phyloP scores from a whole-genome alignment of 2,329 filamentous ascomycete species.

The Exophiala mesophila region DNA sequence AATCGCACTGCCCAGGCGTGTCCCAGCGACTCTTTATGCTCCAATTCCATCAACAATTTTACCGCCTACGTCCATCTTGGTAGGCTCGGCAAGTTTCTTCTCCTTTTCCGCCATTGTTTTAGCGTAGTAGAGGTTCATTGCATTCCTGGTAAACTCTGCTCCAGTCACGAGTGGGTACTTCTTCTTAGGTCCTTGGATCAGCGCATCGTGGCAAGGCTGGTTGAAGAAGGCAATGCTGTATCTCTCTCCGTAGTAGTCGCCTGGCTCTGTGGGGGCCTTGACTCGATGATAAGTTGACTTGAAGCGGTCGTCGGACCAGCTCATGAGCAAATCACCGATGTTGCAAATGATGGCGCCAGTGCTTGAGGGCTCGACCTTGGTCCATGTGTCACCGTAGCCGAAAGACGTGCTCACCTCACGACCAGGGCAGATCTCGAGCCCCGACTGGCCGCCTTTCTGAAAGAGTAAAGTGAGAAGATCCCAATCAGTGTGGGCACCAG shows the following conservation, averaged over 20 bases:
- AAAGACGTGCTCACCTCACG: slow-evolving; percentile 56
- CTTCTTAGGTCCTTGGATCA: slow-evolving; percentile 56
- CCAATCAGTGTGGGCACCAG: slow-evolving; percentile 62
- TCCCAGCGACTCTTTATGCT: not conserved
- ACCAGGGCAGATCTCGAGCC: slow-evolving; percentile 39
- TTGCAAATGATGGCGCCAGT: slow-evolving; percentile 58
- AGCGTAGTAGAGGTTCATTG: slow-evolving; percentile 53
- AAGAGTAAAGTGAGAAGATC: slow-evolving; percentile 59
- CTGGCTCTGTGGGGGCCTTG: slow-evolving; percentile 52
- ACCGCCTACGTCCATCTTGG: not conserved
- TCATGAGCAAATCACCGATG: slow-evolving; percentile 63
- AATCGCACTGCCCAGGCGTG: not conserved
- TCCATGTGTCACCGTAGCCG: slow-evolving; percentile 57
- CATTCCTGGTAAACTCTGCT: slow-evolving; percentile 54
- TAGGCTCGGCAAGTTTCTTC: slow-evolving; percentile 6
- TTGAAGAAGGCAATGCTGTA: slow-evolving; percentile 65
- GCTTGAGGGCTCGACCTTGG: slow-evolving; percentile 51
- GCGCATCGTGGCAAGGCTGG: slow-evolving; percentile 54
- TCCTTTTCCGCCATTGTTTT: slow-evolving; percentile 48
- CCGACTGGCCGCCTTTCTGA: slow-evolving; percentile 55
- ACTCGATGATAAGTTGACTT: slow-evolving; percentile 63
- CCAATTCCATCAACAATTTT: slow-evolving; percentile 1
- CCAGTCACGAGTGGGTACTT: slow-evolving; percentile 60
- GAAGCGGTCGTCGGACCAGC: slow-evolving; percentile 62
- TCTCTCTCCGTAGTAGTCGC: slow-evolving; percentile 53